A percentile compares a stretch with the other conserved stretches of the same genome.
These are phyloP conservation scores for Closterium sp. DNA, from an alignment of 139 green algal species.

Conservation along the genomic window DNA sequence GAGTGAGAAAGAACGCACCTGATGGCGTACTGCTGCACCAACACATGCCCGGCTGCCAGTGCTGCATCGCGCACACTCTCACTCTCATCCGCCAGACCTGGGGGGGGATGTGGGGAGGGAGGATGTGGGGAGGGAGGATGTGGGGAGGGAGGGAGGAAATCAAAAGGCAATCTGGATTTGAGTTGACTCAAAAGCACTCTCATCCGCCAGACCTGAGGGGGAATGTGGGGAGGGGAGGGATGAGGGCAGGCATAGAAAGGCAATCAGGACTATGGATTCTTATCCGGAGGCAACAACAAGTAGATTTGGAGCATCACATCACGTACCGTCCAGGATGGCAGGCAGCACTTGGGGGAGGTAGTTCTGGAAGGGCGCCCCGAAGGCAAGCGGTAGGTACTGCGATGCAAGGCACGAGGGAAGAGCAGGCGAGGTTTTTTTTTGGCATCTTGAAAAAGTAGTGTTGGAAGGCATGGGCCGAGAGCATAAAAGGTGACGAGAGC, in stretches of 20 bases:
- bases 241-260: not conserved
- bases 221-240: not conserved
- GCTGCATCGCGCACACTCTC: conserved; percentile 90
- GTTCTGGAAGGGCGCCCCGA: conserved; percentile 62
- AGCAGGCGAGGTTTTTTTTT: not conserved
- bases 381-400: conserved; percentile 61
- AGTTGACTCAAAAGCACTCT: no score
- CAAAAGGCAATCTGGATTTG: not conserved
- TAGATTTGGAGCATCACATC: not conserved
- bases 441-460: no score
- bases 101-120: not conserved
- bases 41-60: conserved; percentile 68
- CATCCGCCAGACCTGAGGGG: no score
- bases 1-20: not conserved
- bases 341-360: conserved; percentile 76
- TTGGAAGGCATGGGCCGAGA: no score
- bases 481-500: no score
- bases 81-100: conserved; percentile 89
- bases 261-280: no score
- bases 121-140: no score
- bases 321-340: conserved; percentile 68
- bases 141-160: not conserved
- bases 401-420: conserved; percentile 51
- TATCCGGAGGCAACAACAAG: not conserved
- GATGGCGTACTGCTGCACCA: conserved; percentile 81